These are phyloP conservation scores for Paramecium sexaurelia DNA, from an alignment of 73 alveolate species.

Conservation along the genomic window DNA sequence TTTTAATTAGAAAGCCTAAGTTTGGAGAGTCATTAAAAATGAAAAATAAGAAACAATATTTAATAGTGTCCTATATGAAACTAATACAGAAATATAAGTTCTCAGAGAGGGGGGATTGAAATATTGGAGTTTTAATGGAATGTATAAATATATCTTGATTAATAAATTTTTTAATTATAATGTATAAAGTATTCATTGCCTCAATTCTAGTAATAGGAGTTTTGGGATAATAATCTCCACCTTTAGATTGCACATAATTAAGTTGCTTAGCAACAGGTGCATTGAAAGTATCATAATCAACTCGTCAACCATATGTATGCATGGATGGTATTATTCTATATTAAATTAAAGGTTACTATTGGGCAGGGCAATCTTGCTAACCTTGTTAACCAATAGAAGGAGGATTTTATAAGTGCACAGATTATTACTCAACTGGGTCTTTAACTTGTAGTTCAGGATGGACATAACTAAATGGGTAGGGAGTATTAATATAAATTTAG, in stretches of 20 bases:
- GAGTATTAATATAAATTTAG: background rate
- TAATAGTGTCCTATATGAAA: background rate
- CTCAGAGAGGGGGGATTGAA: background rate
- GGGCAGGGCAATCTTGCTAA: background rate
- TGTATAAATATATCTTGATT: background rate
- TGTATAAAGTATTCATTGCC: background rate
- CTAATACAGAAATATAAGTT: background rate
- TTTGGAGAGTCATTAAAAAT: background rate
- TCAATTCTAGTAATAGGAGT: background rate
- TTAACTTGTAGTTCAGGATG: conserved; percentile 26
- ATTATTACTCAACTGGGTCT: background rate
- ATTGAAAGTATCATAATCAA: background rate
- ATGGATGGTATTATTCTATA: conserved; percentile 20
- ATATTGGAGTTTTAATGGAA: background rate
- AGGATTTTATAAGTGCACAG: background rate
- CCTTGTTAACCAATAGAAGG: conserved; percentile 25
- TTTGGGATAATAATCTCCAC: background rate
- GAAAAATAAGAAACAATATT: background rate
- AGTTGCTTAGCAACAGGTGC: conserved; percentile 12
- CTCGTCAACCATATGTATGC: conserved; percentile 4
- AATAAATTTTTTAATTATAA: background rate
- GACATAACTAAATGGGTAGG: conserved; percentile 6
- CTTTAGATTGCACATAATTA: background rate
- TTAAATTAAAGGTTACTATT: conserved; percentile 3
- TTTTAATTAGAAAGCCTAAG: too few relatives aligned